Percentiles rank a stretch among this genome's conserved stretches.
phyloP scores from a whole-genome alignment of 2,329 filamentous ascomycete species.

The Ophiostoma pallidulum region DNA sequence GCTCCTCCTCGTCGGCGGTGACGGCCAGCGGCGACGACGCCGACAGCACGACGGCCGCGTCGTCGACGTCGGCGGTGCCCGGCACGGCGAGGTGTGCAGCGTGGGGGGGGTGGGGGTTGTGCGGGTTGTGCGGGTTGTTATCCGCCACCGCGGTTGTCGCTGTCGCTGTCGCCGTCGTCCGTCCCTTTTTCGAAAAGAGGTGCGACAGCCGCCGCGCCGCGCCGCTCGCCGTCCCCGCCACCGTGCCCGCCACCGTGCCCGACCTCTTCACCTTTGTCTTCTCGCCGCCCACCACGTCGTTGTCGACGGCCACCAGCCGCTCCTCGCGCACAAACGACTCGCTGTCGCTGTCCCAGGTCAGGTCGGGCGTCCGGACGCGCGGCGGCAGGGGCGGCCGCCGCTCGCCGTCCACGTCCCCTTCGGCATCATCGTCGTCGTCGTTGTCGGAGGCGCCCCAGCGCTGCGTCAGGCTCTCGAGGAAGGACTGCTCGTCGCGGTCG shows the following conservation, averaged over 20 bases:
- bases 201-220: conserved; percentile 12
- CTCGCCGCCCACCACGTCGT: neutral
- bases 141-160: too few species aligned
- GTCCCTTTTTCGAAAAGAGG: conserved; percentile 4
- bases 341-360: conserved; percentile 38
- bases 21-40: neutral
- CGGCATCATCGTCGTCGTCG: conserved; percentile 20
- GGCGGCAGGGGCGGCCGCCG: conserved; percentile 49
- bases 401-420: conserved; percentile 33
- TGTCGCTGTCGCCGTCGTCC: conserved; percentile 17
- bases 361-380: conserved; percentile 39
- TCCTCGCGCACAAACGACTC: conserved; percentile 25
- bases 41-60: too few species aligned
- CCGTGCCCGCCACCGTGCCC: conserved; percentile 23
- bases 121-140: too few species aligned
- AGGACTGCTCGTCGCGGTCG: conserved; percentile 46
- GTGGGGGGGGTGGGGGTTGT: conserved; percentile 25
- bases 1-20: conserved; percentile 30
- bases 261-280: conserved; percentile 24
- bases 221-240: conserved; percentile 14
- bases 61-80: conserved; percentile 22
- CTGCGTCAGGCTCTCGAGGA: conserved; percentile 44
- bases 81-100: conserved; percentile 30
- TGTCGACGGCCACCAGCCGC: neutral
- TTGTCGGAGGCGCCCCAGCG: conserved; percentile 11